A percentile compares a stretch with the other conserved stretches of the same genome.
Conservation (phyloP, 192 early-diverging fungal genomes). For the Thoreauomyces humboldtii region DNA sequence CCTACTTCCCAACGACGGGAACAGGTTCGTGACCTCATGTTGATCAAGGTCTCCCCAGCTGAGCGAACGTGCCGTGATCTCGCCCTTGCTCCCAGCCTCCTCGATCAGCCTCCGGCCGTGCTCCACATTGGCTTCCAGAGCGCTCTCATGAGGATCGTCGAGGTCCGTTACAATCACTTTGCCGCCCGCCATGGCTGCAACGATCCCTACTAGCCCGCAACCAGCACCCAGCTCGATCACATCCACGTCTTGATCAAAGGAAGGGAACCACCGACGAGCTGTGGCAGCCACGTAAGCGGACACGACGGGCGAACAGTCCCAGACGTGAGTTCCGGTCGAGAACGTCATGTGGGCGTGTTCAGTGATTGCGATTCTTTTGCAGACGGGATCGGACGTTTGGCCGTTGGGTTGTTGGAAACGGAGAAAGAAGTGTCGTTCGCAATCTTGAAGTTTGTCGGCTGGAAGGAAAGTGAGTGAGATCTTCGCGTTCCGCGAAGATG, state of each 20-base stretch:
- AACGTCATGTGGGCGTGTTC: constrained; percentile 26
- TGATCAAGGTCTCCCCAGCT: neutral
- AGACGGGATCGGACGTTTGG: neutral
- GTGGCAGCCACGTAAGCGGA: neutral
- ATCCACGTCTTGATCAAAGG: neutral
- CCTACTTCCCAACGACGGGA: neutral
- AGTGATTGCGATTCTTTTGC: neutral
- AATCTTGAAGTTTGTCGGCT: constrained; percentile 4
- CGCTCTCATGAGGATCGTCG: constrained; percentile 3
- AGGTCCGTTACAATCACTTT: constrained; percentile 12
- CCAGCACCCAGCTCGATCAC: constrained; percentile 22
- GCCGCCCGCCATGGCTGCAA: neutral
- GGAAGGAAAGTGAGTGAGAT: neutral
- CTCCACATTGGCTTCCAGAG: constrained; percentile 1
- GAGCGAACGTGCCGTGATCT: neutral
- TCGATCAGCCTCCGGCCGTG: neutral
- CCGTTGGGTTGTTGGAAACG: neutral
- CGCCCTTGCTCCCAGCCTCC: too few relatives aligned
- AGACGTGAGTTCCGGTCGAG: constrained; percentile 21
- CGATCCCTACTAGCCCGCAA: constrained; percentile 12
- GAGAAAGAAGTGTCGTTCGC: constrained; percentile 16
- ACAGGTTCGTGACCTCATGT: neutral
- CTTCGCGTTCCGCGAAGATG: neutral
- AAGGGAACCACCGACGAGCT: neutral
- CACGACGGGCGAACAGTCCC: constrained; percentile 19